phyloP scores from a whole-genome alignment of 2,329 filamentous ascomycete genomes.

The Beauveria sp. region DNA sequence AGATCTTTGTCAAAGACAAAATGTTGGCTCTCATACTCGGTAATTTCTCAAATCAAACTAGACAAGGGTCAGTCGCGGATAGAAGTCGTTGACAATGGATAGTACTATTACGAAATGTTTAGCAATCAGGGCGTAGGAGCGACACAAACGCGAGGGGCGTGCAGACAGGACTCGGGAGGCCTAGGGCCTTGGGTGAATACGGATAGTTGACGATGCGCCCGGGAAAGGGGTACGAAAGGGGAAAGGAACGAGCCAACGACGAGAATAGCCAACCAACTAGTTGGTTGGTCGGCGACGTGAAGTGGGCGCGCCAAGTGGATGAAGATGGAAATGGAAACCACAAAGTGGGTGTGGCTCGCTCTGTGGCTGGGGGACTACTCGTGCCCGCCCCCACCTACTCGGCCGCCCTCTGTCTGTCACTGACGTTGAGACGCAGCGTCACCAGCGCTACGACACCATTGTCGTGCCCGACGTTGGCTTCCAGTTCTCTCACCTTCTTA shows the following conservation, averaged over 20 bases:
- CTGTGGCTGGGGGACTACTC: no score
- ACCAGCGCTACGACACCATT: slow-evolving; percentile 41
- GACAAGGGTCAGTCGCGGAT: no score
- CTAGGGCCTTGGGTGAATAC: neutral
- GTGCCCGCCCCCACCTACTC: no score
- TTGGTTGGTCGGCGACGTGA: no score
- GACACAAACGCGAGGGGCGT: neutral
- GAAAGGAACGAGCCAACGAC: neutral
- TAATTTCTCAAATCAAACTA: no score
- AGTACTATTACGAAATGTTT: neutral
- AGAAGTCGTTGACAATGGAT: no score
- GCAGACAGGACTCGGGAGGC: neutral
- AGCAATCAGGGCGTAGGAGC: neutral
- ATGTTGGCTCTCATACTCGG: no score
- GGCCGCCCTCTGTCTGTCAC: neutral
- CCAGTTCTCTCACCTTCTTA: slow-evolving; percentile 68
- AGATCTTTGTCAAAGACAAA: no score
- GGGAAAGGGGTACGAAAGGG: neutral
- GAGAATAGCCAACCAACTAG: neutral
- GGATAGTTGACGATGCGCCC: neutral
- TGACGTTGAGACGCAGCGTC: slow-evolving; percentile 1
- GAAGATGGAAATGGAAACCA: no score
- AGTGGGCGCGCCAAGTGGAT: no score
- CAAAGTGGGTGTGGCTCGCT: no score
- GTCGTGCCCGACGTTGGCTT: slow-evolving; percentile 61